A percentile compares a stretch with the other conserved stretches of the same genome.
These are phyloP conservation scores for Fusarium transvaalense DNA, from an alignment of 2,329 filamentous ascomycete species.

Conservation along the genomic window DNA sequence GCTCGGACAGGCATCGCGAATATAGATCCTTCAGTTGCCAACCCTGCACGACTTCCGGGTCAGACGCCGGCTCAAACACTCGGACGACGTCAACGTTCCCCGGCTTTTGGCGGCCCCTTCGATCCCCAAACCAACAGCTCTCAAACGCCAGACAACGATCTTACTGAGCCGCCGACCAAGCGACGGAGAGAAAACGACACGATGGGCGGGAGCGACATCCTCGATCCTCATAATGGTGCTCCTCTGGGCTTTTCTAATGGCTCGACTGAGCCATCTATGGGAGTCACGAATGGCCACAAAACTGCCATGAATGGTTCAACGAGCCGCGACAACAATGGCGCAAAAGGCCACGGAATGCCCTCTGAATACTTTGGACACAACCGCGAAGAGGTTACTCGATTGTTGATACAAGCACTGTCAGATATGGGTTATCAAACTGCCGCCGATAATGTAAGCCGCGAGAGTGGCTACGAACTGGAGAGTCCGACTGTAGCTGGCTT, in stretches of 20 bases:
- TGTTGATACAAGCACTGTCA: conserved; percentile 89
- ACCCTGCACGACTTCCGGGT: conserved; percentile 43
- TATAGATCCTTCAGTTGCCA: conserved; percentile 56
- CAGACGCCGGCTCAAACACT: conserved; percentile 57
- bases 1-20: conserved; percentile 54
- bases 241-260: conserved; percentile 54
- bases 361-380: conserved; percentile 82
- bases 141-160: conserved; percentile 36
- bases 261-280: conserved; percentile 55
- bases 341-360: conserved; percentile 31
- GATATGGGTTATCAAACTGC: conserved; percentile 89
- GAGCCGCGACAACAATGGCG: conserved; percentile 46
- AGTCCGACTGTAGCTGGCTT: conserved; percentile 89
- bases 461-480: conserved; percentile 91
- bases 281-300: conserved; percentile 63
- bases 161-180: conserved; percentile 51
- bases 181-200: conserved; percentile 73
- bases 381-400: conserved; percentile 90
- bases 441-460: conserved; percentile 78
- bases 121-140: conserved; percentile 52
- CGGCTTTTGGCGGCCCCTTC: conserved; percentile 51
- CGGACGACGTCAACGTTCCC: conserved; percentile 67
- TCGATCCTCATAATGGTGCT: conserved; percentile 68
- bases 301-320: conserved; percentile 68
- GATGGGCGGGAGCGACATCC: conserved; percentile 69